phyloP scores from a whole-genome alignment of 495 filamentous ascomycete genomes.

The Entonaema liquescens region DNA sequence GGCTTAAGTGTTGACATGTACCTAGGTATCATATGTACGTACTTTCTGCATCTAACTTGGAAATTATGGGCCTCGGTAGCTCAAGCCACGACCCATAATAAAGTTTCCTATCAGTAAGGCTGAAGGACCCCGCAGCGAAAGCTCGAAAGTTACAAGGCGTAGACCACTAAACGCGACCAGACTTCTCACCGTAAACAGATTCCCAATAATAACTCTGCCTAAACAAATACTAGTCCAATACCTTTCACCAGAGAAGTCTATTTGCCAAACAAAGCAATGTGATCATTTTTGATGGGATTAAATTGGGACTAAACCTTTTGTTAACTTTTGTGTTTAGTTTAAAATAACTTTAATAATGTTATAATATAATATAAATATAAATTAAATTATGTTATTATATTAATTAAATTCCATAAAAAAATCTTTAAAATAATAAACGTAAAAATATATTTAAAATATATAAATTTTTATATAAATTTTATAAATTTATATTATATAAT shows the following conservation, averaged over 20 bases:
- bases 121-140: slow-evolving; percentile 28
- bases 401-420: no score
- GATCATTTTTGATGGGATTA: background rate
- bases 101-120: slow-evolving; percentile 22
- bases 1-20: slow-evolving; percentile 10
- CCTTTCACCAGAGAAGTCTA: background rate
- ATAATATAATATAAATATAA: no score
- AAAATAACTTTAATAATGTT: background rate
- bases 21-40: background rate
- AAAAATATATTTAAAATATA: no score
- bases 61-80: background rate
- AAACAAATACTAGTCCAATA: slow-evolving; percentile 29
- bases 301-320: background rate
- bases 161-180: slow-evolving; percentile 37
- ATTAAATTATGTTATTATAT: no score
- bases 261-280: slow-evolving; percentile 8
- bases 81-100: slow-evolving; percentile 14
- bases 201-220: slow-evolving; percentile 2
- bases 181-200: slow-evolving; percentile 20
- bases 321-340: slow-evolving; percentile 11
- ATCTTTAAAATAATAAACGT: no score
- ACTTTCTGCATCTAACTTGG: background rate
- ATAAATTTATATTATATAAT: no score
- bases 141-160: slow-evolving; percentile 8
- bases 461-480: no score